Evolutionary conservation across 495 filamentous ascomycete species (phyloP).

Genomic region (Clavariopsis aquatica): DNA sequence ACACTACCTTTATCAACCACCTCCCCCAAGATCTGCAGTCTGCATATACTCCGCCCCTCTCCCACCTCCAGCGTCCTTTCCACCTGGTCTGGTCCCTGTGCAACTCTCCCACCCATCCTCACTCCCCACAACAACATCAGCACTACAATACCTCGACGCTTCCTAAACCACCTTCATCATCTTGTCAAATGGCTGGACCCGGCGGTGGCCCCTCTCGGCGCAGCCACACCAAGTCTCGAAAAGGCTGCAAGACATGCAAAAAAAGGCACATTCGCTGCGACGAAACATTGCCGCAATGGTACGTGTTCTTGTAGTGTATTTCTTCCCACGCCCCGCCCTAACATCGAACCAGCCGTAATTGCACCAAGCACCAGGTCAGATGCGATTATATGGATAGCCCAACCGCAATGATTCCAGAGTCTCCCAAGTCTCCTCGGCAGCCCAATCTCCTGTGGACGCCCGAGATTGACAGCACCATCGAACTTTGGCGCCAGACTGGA

Average conservation of each 20-base stretch:
- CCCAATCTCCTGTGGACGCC: slow-evolving; percentile 81
- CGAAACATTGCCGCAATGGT: slow-evolving; percentile 98
- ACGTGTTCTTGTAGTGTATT: slow-evolving; percentile 44
- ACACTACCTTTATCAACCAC: slow-evolving; percentile 22
- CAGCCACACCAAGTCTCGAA: slow-evolving; percentile 96
- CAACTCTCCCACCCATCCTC: not conserved
- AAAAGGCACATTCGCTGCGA: slow-evolving; percentile 96
- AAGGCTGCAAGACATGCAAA: slow-evolving; percentile 97
- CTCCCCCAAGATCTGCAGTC: slow-evolving; percentile 36
- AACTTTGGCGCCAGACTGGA: slow-evolving; percentile 80
- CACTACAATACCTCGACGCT: not conserved
- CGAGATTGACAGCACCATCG: slow-evolving; percentile 74
- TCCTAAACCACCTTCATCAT: not conserved
- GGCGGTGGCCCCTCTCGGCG: slow-evolving; percentile 71
- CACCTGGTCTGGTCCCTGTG: not conserved
- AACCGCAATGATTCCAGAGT: slow-evolving; percentile 58
- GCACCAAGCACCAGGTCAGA: slow-evolving; percentile 96
- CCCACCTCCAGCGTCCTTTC: slow-evolving; percentile 13
- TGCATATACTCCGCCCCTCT: slow-evolving; percentile 34
- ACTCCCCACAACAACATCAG: not conserved
- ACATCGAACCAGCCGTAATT: slow-evolving; percentile 72
- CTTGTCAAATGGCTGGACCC: slow-evolving; percentile 62
- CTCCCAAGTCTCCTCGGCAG: slow-evolving; percentile 63
- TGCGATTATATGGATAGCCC: slow-evolving; percentile 91
- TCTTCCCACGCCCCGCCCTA: slow-evolving; percentile 3